Percentiles rank a stretch among this genome's conserved stretches.
phyloP scores from a whole-genome alignment of 2,329 filamentous ascomycete species.

The Ophiocordyceps australis region DNA sequence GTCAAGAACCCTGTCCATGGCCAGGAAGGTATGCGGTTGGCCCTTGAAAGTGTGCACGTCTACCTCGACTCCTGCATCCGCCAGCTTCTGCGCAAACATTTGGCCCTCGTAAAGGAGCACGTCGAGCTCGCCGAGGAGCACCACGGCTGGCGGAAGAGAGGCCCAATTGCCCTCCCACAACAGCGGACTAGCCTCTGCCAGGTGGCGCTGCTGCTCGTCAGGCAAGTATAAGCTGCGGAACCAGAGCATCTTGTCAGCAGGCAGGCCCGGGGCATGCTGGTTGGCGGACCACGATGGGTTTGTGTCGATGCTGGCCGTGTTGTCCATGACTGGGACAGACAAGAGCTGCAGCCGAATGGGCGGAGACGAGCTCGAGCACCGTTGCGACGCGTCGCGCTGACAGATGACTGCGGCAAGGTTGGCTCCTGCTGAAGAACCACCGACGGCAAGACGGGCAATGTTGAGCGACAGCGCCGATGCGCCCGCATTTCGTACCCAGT shows the following conservation, averaged over 20 bases:
- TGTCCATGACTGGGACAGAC: conserved; percentile 38
- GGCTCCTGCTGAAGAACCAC: conserved; percentile 17
- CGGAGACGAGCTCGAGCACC: conserved; percentile 13
- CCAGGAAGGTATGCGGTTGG: conserved; percentile 39
- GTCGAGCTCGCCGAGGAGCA: conserved; percentile 37
- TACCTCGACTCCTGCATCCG: conserved; percentile 23
- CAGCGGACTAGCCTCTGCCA: conserved; percentile 35
- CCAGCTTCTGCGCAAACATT: conserved; percentile 28
- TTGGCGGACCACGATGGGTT: conserved; percentile 30
- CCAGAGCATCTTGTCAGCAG: conserved; percentile 40
- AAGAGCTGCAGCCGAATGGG: conserved; percentile 25
- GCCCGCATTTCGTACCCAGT: conserved; percentile 17
- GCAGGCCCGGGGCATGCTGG: conserved; percentile 29
- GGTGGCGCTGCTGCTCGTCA: conserved; percentile 19
- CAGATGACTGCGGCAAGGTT: conserved; percentile 15
- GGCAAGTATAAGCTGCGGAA: conserved; percentile 40
- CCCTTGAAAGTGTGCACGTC: conserved; percentile 31
- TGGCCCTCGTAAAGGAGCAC: conserved; percentile 35
- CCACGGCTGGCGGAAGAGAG: conserved; percentile 26
- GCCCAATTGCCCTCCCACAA: conserved; percentile 30
- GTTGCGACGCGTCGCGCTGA: conserved; percentile 28
- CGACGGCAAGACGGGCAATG: conserved; percentile 22
- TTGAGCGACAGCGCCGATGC: conserved; percentile 11
- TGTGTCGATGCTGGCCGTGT: conserved; percentile 22
- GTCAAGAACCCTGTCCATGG: conserved; percentile 35